A percentile compares a stretch with the other conserved stretches of the same genome.
Evolutionary conservation across 2,329 filamentous ascomycete species (phyloP).

Genomic region (Colletotrichum viniferum): DNA sequence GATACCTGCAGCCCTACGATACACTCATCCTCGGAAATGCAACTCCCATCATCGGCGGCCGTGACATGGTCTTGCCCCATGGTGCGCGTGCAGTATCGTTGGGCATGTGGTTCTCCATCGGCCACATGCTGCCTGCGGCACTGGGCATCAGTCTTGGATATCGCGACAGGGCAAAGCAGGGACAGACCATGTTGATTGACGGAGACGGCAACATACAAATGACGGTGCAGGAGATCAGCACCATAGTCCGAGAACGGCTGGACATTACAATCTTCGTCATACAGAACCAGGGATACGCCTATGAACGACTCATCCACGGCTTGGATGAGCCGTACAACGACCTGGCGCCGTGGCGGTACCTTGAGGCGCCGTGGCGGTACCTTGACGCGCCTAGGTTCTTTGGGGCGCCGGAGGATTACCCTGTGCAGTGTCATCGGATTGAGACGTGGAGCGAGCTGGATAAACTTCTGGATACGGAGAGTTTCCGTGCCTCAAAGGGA

Average conservation of each 20-base stretch:
- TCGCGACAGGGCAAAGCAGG: not conserved
- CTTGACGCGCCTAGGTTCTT: conserved; percentile 53
- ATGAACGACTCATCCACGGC: conserved; percentile 63
- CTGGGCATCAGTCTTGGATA: conserved; percentile 60
- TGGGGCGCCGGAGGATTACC: conserved; percentile 39
- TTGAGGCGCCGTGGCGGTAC: conserved; percentile 56
- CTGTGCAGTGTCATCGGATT: conserved; percentile 31
- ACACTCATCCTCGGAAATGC: conserved; percentile 41
- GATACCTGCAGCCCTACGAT: not conserved
- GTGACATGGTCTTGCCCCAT: conserved; percentile 52
- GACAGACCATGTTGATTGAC: conserved; percentile 58
- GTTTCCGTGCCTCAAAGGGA: conserved; percentile 18
- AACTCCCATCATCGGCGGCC: conserved; percentile 59
- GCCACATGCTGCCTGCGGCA: conserved; percentile 63
- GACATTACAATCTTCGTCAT: conserved; percentile 54
- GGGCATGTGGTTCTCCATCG: conserved; percentile 64
- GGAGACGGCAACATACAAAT: conserved; percentile 70
- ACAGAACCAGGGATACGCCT: conserved; percentile 65
- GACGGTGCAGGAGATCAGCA: conserved; percentile 69
- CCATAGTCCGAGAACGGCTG: conserved; percentile 61
- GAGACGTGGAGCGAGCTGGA: conserved; percentile 51
- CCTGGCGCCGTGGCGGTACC: conserved; percentile 55
- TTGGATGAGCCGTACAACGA: conserved; percentile 60
- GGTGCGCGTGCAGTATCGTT: conserved; percentile 44
- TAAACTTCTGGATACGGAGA: not conserved